Percentiles rank a stretch among this genome's conserved stretches.
These are phyloP conservation scores for Apophysomyces trapeziformis DNA, from an alignment of 371 early-diverging fungal genomes.

Conservation along the genomic window DNA sequence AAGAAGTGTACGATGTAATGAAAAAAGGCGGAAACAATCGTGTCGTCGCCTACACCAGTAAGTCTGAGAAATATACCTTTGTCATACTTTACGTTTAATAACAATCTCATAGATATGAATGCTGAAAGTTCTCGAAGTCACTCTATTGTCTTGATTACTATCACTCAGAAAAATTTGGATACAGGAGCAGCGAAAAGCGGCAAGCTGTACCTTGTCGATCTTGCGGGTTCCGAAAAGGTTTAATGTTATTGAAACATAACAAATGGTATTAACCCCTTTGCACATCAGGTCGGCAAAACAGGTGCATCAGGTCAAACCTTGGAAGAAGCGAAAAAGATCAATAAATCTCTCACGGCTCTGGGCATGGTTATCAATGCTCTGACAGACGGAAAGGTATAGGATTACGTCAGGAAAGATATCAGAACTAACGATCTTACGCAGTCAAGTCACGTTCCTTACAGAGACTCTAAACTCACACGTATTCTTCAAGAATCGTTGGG, in stretches of 20 bases:
- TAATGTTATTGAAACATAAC: neutral
- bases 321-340: conserved; percentile 99
- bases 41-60: conserved; percentile 92
- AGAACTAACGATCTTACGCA: conserved; percentile 27
- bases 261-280: neutral
- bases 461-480: conserved; percentile 98
- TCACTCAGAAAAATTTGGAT: conserved; percentile 91
- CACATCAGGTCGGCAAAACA: conserved; percentile 84
- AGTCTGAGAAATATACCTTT: conserved; percentile 16
- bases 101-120: conserved; percentile 86
- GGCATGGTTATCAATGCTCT: conserved; percentile 99
- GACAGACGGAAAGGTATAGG: conserved; percentile 83
- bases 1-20: conserved; percentile 96
- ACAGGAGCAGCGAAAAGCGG: conserved; percentile 90
- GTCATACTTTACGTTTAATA: neutral
- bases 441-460: conserved; percentile 96
- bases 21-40: conserved; percentile 87
- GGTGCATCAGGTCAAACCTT: conserved; percentile 98
- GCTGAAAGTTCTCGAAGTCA: conserved; percentile 96
- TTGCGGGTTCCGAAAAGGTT: conserved; percentile 99
- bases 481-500: conserved; percentile 98
- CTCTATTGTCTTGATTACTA: conserved; percentile 96
- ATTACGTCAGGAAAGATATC: neutral
- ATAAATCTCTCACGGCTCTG: conserved; percentile 96
- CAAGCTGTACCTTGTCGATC: conserved; percentile 96